These are phyloP conservation scores for Lactarius hatsudake DNA, from an alignment of 768 basidiomycete genomes.

Conservation along the genomic window DNA sequence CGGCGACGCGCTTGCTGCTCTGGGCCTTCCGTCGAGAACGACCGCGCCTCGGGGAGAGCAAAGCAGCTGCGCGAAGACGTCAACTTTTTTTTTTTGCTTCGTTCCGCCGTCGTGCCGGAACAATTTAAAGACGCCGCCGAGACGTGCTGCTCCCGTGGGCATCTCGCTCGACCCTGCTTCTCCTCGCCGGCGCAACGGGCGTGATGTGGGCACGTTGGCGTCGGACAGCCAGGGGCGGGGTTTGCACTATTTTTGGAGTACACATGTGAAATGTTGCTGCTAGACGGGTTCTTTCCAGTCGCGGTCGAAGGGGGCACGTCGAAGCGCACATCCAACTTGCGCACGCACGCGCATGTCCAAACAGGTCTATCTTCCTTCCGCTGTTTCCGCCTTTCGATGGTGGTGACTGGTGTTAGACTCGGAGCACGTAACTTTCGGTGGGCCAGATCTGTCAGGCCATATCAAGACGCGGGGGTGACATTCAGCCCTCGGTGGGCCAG, in stretches of 20 bases:
- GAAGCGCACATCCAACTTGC: conserved; percentile 47
- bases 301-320: conserved; percentile 37
- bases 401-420: conserved; percentile 38
- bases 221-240: no score
- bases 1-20: neutral
- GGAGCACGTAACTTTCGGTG: conserved; percentile 48
- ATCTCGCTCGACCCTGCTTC: no score
- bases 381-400: neutral
- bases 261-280: conserved; percentile 45
- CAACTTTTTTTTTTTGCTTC: neutral
- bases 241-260: conserved; percentile 31
- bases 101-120: neutral
- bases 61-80: neutral
- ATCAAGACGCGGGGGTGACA: no score
- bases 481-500: conserved; percentile 29
- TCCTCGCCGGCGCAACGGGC: no score
- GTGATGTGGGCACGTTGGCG: no score
- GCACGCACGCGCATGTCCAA: conserved; percentile 54
- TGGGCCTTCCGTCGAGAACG: neutral
- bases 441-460: no score
- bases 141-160: no score
- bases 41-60: neutral
- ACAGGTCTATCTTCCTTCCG: no score
- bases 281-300: conserved; percentile 22
- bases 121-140: no score